phyloP scores from a whole-genome alignment of 2,329 filamentous ascomycete species.

The Epichloe typhina region DNA sequence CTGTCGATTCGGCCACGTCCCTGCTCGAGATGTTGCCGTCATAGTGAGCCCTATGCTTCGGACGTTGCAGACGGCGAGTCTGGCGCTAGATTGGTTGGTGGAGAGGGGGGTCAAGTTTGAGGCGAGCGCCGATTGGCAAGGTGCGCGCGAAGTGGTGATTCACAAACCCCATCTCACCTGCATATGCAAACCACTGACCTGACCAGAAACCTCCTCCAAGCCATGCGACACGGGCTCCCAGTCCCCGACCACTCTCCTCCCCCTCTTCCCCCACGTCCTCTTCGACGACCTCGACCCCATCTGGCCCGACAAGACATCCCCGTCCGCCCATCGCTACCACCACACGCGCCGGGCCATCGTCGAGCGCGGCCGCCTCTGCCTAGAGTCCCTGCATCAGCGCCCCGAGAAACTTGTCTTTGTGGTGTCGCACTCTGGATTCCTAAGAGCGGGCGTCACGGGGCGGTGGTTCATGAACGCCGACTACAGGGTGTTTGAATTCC shows the following conservation, averaged over 20 bases:
- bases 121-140: slow-evolving; percentile 52
- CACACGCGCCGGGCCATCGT: slow-evolving; percentile 40
- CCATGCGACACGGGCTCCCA: slow-evolving; percentile 49
- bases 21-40: slow-evolving; percentile 31
- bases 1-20: slow-evolving; percentile 19
- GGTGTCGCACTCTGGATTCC: slow-evolving; percentile 51
- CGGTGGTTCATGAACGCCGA: slow-evolving; percentile 48
- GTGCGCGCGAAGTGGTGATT: slow-evolving; percentile 17
- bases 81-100: slow-evolving; percentile 45
- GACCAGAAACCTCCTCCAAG: slow-evolving; percentile 36
- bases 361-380: slow-evolving; percentile 36
- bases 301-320: slow-evolving; percentile 49
- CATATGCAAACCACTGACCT: background rate
- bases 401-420: slow-evolving; percentile 51
- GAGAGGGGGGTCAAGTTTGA: slow-evolving; percentile 39
- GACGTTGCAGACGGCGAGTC: slow-evolving; percentile 50
- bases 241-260: slow-evolving; percentile 25
- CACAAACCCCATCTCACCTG: slow-evolving; percentile 1
- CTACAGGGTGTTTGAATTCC: slow-evolving; percentile 49
- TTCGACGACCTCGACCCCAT: slow-evolving; percentile 45
- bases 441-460: slow-evolving; percentile 43
- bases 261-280: slow-evolving; percentile 40
- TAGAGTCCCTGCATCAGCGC: slow-evolving; percentile 36
- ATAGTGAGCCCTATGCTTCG: slow-evolving; percentile 52
- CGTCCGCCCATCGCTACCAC: slow-evolving; percentile 32